Conservation (phyloP, 2,329 filamentous ascomycete genomes). For the Calonectria henricotiae region DNA sequence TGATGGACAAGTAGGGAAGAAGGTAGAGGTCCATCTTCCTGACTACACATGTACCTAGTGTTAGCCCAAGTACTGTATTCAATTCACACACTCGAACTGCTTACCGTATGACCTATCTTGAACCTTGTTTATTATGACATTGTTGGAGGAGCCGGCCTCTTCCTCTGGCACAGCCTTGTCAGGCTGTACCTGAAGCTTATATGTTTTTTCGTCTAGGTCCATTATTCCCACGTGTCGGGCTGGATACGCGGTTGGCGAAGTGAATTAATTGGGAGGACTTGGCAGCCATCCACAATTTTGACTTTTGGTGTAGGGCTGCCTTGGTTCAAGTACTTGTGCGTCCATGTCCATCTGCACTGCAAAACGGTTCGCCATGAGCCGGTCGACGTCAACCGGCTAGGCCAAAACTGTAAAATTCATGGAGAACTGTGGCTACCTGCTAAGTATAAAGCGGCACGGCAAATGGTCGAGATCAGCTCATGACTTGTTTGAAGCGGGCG, state of each 20-base stretch:
- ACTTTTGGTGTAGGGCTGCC: not conserved
- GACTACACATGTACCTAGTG: conserved; percentile 24
- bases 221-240: conserved; percentile 1
- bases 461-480: conserved; percentile 20
- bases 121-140: conserved; percentile 33
- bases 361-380: not conserved
- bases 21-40: conserved; percentile 62
- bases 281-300: conserved; percentile 5
- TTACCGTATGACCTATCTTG: conserved; percentile 31
- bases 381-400: not conserved
- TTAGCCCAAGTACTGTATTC: not conserved
- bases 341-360: conserved; percentile 7
- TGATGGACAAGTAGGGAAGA: conserved; percentile 61
- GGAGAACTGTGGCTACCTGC: conserved; percentile 6
- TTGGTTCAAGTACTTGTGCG: conserved; percentile 17
- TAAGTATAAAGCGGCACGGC: not conserved
- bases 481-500: conserved; percentile 12
- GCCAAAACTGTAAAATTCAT: conserved; percentile 12
- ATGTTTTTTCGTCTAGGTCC: conserved; percentile 25
- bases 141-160: conserved; percentile 23
- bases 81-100: not conserved
- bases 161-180: conserved; percentile 20
- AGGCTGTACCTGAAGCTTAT: conserved; percentile 19
- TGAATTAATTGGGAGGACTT: not conserved
- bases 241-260: not conserved